Evolutionary conservation across 257 asterid genomes (phyloP).

Genomic region (Nicotiana attenuata): DNA sequence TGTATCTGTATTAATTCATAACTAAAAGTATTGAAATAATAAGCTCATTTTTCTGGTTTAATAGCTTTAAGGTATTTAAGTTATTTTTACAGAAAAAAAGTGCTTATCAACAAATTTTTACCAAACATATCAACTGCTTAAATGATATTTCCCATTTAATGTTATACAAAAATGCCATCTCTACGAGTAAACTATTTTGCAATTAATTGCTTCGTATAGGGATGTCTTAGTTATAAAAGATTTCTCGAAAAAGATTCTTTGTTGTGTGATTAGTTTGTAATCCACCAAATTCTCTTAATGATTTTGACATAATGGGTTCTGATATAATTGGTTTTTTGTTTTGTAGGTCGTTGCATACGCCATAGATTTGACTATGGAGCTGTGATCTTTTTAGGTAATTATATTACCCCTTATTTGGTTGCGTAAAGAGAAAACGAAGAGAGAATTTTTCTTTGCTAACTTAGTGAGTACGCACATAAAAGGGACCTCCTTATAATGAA

Average conservation of each 20-base stretch:
- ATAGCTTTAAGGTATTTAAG: too few species aligned
- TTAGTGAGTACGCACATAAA: background rate
- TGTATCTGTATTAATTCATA: too few species aligned
- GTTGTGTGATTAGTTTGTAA: conserved; percentile 8
- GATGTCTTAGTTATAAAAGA: background rate
- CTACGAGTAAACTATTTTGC: background rate
- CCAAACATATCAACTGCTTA: too few species aligned
- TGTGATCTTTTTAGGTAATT: conserved; percentile 80
- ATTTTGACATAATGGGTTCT: background rate
- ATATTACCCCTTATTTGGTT: conserved; percentile 2
- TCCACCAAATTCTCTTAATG: background rate
- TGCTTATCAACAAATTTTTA: too few species aligned
- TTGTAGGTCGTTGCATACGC: conserved; percentile 93
- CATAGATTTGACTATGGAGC: conserved; percentile 96
- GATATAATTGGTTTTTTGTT: conserved; percentile 14
- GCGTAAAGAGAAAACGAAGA: background rate
- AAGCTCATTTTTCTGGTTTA: too few species aligned
- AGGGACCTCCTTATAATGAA: background rate
- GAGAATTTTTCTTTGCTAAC: background rate
- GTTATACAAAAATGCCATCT: background rate
- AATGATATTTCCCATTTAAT: background rate
- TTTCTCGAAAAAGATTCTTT: background rate
- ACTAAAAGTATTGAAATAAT: too few species aligned
- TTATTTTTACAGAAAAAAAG: too few species aligned
- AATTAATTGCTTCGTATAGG: background rate